These are phyloP conservation scores for Didymella lethalis DNA, from an alignment of 2,329 filamentous ascomycete genomes.

Conservation along the genomic window DNA sequence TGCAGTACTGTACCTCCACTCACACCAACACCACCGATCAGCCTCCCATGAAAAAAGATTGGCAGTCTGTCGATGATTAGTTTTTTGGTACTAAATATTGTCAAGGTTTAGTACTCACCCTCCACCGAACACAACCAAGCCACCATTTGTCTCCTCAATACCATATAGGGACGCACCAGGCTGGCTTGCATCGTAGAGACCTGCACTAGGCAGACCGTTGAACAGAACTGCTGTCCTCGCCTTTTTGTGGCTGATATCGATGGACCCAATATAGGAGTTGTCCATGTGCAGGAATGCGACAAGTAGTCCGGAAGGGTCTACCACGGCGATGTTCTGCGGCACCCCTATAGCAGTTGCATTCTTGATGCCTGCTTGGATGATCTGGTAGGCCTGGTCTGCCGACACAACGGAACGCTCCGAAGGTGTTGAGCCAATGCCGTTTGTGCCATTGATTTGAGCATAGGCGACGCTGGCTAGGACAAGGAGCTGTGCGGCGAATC, in stretches of 20 bases:
- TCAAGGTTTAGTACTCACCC: slow-evolving; percentile 20
- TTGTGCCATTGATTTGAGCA: slow-evolving; percentile 33
- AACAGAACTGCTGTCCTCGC: slow-evolving; percentile 41
- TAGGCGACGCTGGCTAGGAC: slow-evolving; percentile 20
- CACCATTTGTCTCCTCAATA: slow-evolving; percentile 40
- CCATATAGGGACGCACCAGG: slow-evolving; percentile 33
- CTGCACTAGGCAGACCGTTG: slow-evolving; percentile 32
- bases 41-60: slow-evolving; percentile 31
- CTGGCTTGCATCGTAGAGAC: slow-evolving; percentile 26
- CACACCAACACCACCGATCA: slow-evolving; percentile 43
- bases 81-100: background rate
- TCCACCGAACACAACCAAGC: slow-evolving; percentile 40
- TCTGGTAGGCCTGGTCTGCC: slow-evolving; percentile 34
- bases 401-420: slow-evolving; percentile 30
- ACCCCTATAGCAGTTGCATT: slow-evolving; percentile 36
- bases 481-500: slow-evolving; percentile 13
- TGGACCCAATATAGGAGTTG: slow-evolving; percentile 39
- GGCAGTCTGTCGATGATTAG: slow-evolving; percentile 30
- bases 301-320: slow-evolving; percentile 39
- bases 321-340: slow-evolving; percentile 42
- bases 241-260: slow-evolving; percentile 43
- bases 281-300: slow-evolving; percentile 43
- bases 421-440: slow-evolving; percentile 35
- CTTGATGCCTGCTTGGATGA: slow-evolving; percentile 30
- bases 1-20: slow-evolving; percentile 40